Conservation (phyloP, 306 rosid genomes). For the Ormosia semicastrata region DNA sequence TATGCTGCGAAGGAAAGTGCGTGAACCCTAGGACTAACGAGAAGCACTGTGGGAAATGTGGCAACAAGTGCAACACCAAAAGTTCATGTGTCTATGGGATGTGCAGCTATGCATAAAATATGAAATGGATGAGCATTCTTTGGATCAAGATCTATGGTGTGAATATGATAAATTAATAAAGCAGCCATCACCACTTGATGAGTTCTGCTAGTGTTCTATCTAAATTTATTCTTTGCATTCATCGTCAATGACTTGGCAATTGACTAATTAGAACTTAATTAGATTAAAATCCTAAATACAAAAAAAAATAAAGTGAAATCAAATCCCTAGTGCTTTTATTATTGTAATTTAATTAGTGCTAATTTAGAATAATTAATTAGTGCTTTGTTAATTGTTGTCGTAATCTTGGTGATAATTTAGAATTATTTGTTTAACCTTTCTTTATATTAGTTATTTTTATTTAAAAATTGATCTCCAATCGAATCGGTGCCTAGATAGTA, state of each 20-base stretch:
- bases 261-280: no score
- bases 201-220: not conserved
- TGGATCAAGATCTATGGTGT: not conserved
- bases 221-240: slow-evolving; percentile 6
- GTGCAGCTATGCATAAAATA: slow-evolving; percentile 63
- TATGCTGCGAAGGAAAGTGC: slow-evolving; percentile 65
- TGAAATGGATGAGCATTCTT: not conserved
- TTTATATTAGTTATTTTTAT: no score
- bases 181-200: slow-evolving; percentile 5
- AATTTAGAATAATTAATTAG: no score
- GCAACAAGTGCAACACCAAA: slow-evolving; percentile 46
- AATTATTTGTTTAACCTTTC: no score
- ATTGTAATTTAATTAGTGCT: no score
- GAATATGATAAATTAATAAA: slow-evolving; percentile 11
- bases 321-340: no score
- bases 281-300: no score
- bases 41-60: slow-evolving; percentile 70
- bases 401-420: no score
- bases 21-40: slow-evolving; percentile 49
- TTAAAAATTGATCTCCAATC: no score
- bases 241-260: not conserved
- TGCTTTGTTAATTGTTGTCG: no score
- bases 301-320: no score
- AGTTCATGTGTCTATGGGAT: slow-evolving; percentile 52
- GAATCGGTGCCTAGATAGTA: no score